phyloP scores from a whole-genome alignment of 2,329 filamentous ascomycete genomes.

The Hymenoscyphus scutula region DNA sequence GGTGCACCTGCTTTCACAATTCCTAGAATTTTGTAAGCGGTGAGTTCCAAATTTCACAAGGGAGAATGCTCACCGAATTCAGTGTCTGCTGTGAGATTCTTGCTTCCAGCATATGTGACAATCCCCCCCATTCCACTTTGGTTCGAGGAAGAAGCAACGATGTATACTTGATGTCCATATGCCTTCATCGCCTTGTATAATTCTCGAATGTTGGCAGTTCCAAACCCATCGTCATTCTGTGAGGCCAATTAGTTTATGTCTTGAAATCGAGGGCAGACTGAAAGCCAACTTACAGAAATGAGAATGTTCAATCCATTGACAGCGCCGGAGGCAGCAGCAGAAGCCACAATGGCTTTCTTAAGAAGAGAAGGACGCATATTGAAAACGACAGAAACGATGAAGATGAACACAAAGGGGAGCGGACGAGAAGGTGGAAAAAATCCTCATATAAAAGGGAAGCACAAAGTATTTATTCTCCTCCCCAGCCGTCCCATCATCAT shows the following conservation, averaged over 20 bases:
- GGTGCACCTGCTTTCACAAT: conserved; percentile 47
- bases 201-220: conserved; percentile 42
- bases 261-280: background rate
- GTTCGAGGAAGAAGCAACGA: conserved; percentile 44
- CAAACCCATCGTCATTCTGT: conserved; percentile 43
- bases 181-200: conserved; percentile 41
- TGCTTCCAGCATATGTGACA: conserved; percentile 42
- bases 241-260: background rate
- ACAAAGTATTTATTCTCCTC: background rate
- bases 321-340: conserved; percentile 4
- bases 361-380: conserved; percentile 8
- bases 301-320: conserved; percentile 26
- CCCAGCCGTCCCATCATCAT: background rate
- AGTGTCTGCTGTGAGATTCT: conserved; percentile 42
- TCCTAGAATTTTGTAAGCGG: conserved; percentile 21
- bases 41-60: background rate
- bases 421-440: background rate
- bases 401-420: background rate
- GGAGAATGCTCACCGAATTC: conserved; percentile 38
- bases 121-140: conserved; percentile 47
- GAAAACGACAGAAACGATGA: background rate
- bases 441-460: background rate
- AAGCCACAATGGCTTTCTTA: conserved; percentile 8
- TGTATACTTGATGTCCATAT: conserved; percentile 41
- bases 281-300: conserved; percentile 18